Evolutionary conservation across 768 basidiomycete species (phyloP).

Genomic region (Hypholoma sublateritium): DNA sequence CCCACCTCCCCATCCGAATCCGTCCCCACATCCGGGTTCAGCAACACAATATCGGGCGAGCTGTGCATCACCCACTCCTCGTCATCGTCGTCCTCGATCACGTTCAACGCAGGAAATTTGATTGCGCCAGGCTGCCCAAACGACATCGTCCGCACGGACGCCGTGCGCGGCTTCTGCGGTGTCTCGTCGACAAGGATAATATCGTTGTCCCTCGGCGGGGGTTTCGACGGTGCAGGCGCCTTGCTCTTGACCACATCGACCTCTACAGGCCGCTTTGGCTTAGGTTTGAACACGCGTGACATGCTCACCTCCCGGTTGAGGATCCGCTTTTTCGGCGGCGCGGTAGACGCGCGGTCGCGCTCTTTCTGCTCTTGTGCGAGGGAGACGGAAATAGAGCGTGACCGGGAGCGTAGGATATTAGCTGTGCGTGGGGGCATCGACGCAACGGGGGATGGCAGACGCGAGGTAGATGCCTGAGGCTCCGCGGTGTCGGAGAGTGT

Average conservation of each 20-base stretch:
- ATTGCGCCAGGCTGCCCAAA: conserved; percentile 1
- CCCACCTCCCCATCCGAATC: conserved; percentile 11
- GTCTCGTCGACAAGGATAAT: conserved; percentile 8
- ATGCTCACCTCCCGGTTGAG: conserved; percentile 78
- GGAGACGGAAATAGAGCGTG: conserved; percentile 68
- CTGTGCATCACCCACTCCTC: conserved; percentile 41
- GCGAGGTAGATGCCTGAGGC: conserved; percentile 23
- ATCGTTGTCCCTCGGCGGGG: conserved; percentile 19
- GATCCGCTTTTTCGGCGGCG: conserved; percentile 46
- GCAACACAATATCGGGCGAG: conserved; percentile 41
- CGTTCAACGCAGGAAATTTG: not conserved
- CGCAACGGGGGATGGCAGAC: conserved; percentile 29
- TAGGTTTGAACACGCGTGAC: conserved; percentile 65
- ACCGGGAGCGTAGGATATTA: conserved; percentile 38
- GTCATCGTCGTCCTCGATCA: conserved; percentile 20
- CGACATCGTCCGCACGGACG: conserved; percentile 6
- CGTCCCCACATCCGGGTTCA: conserved; percentile 20
- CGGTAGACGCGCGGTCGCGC: conserved; percentile 34
- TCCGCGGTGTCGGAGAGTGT: conserved; percentile 8
- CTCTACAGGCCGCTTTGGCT: conserved; percentile 25
- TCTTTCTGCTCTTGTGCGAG: conserved; percentile 62
- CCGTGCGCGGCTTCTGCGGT: conserved; percentile 17
- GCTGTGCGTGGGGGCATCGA: conserved; percentile 16
- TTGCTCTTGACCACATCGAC: conserved; percentile 14
- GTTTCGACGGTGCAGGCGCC: not conserved